Conservation (phyloP, 441 rosid genomes). For the Erodium texanum region DNA sequence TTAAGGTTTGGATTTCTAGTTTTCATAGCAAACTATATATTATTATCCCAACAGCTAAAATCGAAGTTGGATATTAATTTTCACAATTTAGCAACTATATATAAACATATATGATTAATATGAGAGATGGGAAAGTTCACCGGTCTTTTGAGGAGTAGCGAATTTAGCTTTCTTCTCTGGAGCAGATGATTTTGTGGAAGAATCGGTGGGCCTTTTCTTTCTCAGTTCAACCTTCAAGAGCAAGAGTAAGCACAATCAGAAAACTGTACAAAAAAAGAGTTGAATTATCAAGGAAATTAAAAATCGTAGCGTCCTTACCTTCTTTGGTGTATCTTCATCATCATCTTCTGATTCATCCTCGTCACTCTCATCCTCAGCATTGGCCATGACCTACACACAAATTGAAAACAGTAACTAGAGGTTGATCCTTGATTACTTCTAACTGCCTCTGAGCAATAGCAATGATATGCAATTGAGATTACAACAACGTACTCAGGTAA, state of each 20-base stretch:
- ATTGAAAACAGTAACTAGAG: neutral
- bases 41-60: neutral
- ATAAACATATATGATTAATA: too few species aligned
- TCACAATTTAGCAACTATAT: neutral
- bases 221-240: slow-evolving; percentile 13
- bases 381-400: slow-evolving; percentile 16
- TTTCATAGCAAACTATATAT: neutral
- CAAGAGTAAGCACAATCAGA: neutral
- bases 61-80: neutral
- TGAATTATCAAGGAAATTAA: neutral
- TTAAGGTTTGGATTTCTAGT: neutral
- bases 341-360: slow-evolving; percentile 17
- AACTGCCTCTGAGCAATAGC: neutral
- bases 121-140: neutral
- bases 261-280: too few species aligned
- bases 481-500: neutral
- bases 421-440: neutral
- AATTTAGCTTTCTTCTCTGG: slow-evolving; percentile 15
- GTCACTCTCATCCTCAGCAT: slow-evolving; percentile 3
- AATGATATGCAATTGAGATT: neutral
- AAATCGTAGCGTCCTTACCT: neutral
- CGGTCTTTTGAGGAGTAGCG: slow-evolving; percentile 14
- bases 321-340: slow-evolving; percentile 17
- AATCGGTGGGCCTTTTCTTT: slow-evolving; percentile 11
- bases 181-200: slow-evolving; percentile 8